phyloP scores from a whole-genome alignment of 1,284 basidiomycete species.

The Cryptococcus deneoformans region DNA sequence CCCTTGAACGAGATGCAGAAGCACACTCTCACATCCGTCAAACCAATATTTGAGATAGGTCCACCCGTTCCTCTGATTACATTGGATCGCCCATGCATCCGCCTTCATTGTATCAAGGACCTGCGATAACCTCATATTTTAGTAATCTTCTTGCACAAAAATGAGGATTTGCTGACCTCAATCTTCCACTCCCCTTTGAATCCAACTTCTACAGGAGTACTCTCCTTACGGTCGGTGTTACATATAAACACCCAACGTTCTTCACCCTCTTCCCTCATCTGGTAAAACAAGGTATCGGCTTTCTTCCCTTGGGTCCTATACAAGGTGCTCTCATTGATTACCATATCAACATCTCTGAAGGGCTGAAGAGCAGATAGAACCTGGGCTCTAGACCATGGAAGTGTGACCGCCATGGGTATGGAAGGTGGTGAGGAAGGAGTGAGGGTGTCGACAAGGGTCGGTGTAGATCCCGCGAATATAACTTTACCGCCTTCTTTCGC shows the following conservation, averaged over 20 bases:
- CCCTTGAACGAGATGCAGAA: no score
- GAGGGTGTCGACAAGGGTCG: conserved; percentile 18
- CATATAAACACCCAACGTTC: conserved; percentile 28
- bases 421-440: conserved; percentile 11
- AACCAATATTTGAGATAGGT: no score
- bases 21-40: no score
- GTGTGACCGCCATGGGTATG: background rate
- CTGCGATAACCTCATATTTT: no score
- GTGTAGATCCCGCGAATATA: conserved; percentile 21
- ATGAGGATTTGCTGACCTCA: no score
- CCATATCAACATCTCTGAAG: conserved; percentile 23
- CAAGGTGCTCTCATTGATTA: conserved; percentile 16
- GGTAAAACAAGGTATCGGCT: conserved; percentile 27
- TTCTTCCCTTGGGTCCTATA: conserved; percentile 17
- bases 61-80: no score
- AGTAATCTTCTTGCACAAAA: no score
- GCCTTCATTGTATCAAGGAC: no score
- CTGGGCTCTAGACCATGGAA: conserved; percentile 15
- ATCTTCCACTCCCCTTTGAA: no score
- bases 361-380: conserved; percentile 16
- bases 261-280: conserved; percentile 5
- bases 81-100: no score
- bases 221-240: conserved; percentile 14
- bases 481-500: conserved; percentile 13
- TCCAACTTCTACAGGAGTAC: no score